phyloP scores from a whole-genome alignment of 441 rosid species.

The Gossypium gossypioides region DNA sequence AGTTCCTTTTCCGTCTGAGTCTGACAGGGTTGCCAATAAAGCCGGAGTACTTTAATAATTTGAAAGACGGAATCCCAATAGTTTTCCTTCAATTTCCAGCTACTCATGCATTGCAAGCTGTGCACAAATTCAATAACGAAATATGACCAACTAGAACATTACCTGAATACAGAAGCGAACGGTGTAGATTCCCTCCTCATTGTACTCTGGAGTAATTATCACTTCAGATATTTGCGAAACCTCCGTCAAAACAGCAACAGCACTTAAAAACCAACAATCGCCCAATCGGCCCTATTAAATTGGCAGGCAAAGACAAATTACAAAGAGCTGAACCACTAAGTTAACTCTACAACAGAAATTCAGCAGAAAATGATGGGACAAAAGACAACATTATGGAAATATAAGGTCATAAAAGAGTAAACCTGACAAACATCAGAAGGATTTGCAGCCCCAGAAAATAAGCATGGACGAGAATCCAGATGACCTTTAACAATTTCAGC shows the following conservation, averaged over 20 bases:
- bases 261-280: conserved; percentile 99
- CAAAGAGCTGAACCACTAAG: conserved; percentile 11
- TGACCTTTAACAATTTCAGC: conserved; percentile 59
- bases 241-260: conserved; percentile 93
- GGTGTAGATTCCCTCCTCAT: conserved; percentile 99
- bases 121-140: background rate
- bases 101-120: background rate
- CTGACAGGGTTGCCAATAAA: background rate
- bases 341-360: background rate
- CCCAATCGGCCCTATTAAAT: conserved; percentile 86
- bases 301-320: conserved; percentile 9
- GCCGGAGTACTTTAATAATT: background rate
- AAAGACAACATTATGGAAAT: conserved; percentile 6
- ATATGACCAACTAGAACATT: conserved; percentile 14
- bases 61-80: background rate
- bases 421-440: conserved; percentile 99
- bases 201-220: conserved; percentile 90
- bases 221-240: conserved; percentile 93
- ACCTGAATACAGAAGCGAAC: conserved; percentile 99
- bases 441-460: conserved; percentile 86
- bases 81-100: background rate
- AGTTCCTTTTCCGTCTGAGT: background rate
- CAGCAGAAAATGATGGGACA: conserved; percentile 1
- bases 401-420: conserved; percentile 18
- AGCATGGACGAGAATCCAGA: conserved; percentile 61